A percentile compares a stretch with the other conserved stretches of the same genome.
Conservation (phyloP, 352 stramenopile genomes). For the Blastocystis sp. region DNA sequence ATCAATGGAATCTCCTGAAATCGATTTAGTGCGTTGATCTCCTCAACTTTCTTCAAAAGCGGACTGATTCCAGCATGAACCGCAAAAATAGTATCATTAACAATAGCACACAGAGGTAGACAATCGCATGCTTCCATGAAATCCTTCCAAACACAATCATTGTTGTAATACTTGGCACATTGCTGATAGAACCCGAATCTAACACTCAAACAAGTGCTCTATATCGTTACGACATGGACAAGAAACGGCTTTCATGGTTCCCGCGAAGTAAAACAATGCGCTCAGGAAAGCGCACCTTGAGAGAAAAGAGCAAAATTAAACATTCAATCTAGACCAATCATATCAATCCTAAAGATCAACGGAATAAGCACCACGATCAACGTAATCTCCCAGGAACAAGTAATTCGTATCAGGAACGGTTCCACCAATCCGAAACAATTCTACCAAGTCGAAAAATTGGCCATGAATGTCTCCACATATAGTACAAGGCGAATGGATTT, state of each 20-base stretch:
- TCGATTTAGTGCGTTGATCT: slow-evolving; percentile 83
- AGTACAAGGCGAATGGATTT: slow-evolving; percentile 92
- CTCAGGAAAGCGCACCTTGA: slow-evolving; percentile 80
- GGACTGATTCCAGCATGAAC: slow-evolving; percentile 78
- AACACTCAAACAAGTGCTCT: neutral
- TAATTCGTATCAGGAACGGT: slow-evolving; percentile 77
- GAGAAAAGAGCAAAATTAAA: slow-evolving; percentile 75
- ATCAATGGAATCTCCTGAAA: slow-evolving; percentile 76
- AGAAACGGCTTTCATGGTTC: slow-evolving; percentile 83
- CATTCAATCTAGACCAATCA: slow-evolving; percentile 43
- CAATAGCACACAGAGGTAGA: slow-evolving; percentile 84
- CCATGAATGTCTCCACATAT: slow-evolving; percentile 87
- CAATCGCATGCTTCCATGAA: slow-evolving; percentile 90
- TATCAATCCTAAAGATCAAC: slow-evolving; percentile 73
- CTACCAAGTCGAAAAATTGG: slow-evolving; percentile 89
- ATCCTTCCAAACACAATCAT: slow-evolving; percentile 87
- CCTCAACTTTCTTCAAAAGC: slow-evolving; percentile 81
- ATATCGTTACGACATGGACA: neutral
- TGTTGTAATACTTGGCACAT: slow-evolving; percentile 77
- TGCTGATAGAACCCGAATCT: slow-evolving; percentile 76
- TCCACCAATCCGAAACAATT: slow-evolving; percentile 82
- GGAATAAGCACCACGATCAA: slow-evolving; percentile 86
- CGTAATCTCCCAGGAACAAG: slow-evolving; percentile 93
- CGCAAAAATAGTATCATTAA: slow-evolving; percentile 87
- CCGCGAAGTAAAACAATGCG: slow-evolving; percentile 83